These are phyloP conservation scores for Coleophoma crateriformis DNA, from an alignment of 2,329 filamentous ascomycete species.

Conservation along the genomic window DNA sequence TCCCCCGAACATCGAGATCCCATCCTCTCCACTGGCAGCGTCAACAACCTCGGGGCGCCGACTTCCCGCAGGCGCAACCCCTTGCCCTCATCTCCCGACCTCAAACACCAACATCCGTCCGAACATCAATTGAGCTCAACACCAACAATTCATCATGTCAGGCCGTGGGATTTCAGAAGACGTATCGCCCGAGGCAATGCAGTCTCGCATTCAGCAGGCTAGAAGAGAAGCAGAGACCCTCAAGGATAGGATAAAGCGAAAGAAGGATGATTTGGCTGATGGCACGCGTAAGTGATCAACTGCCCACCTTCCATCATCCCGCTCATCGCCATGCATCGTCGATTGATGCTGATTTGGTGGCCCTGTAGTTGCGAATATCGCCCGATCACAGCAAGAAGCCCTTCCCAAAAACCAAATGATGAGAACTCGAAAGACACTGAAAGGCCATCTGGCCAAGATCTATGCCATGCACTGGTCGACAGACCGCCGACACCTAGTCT, in stretches of 20 bases:
- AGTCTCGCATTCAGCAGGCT: conserved; percentile 87
- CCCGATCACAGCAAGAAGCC: conserved; percentile 85
- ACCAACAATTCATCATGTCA: conserved; percentile 20
- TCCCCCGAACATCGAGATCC: background rate
- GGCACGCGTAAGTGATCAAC: conserved; percentile 76
- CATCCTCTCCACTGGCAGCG: background rate
- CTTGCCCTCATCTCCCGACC: background rate
- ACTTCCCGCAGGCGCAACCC: conserved; percentile 18
- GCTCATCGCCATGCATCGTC: background rate
- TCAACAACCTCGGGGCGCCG: conserved; percentile 16
- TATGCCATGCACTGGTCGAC: conserved; percentile 99
- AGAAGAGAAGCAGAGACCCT: conserved; percentile 95
- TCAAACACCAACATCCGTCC: conserved; percentile 2
- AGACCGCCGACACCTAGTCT: conserved; percentile 92
- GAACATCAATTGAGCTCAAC: conserved; percentile 2
- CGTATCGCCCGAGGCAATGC: conserved; percentile 73
- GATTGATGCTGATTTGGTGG: conserved; percentile 1
- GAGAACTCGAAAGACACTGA: conserved; percentile 95
- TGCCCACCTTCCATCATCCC: background rate
- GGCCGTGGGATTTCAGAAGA: conserved; percentile 35
- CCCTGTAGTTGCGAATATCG: conserved; percentile 77
- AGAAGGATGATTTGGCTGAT: conserved; percentile 99
- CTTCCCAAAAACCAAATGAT: conserved; percentile 88
- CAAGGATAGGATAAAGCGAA: conserved; percentile 98
- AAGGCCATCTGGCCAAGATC: conserved; percentile 97